Evolutionary conservation across 2,329 filamentous ascomycete species (phyloP).

Genomic region (Sclerotinia glacialis): DNA sequence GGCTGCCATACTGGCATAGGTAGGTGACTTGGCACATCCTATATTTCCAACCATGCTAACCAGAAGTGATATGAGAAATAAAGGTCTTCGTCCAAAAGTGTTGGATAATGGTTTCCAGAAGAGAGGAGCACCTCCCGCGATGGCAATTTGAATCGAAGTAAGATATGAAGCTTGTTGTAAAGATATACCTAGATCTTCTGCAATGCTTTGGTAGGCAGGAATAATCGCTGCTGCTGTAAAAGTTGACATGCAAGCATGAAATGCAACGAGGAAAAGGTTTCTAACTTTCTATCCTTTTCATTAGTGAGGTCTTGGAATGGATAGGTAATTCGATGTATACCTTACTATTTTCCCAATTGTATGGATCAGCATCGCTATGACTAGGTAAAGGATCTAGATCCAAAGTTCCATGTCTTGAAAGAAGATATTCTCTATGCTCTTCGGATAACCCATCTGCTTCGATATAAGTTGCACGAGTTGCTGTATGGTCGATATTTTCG

Average conservation of each 20-base stretch:
- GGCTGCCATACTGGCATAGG: constrained; percentile 47
- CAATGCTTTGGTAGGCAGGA: constrained; percentile 48
- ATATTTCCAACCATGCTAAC: constrained; percentile 49
- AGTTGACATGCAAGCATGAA: constrained; percentile 52
- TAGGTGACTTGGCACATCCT: constrained; percentile 48
- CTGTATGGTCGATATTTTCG: constrained; percentile 3
- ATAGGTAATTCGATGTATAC: constrained; percentile 31
- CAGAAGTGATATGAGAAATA: constrained; percentile 49
- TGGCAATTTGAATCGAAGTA: constrained; percentile 50
- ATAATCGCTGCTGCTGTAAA: constrained; percentile 52
- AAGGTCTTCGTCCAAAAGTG: constrained; percentile 49
- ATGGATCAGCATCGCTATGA: constrained; percentile 46
- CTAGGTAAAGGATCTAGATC: constrained; percentile 24
- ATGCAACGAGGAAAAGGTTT: constrained; percentile 50
- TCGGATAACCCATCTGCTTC: constrained; percentile 9
- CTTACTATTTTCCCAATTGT: constrained; percentile 54
- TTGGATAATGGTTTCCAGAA: constrained; percentile 53
- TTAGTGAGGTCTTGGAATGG: not conserved
- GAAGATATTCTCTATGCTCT: constrained; percentile 24
- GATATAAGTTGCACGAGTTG: constrained; percentile 14
- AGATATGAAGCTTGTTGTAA: constrained; percentile 48
- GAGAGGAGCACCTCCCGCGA: constrained; percentile 51
- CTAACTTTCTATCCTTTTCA: constrained; percentile 43
- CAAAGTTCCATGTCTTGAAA: constrained; percentile 23
- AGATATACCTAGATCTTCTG: constrained; percentile 45